Conservation (phyloP, 2,329 filamentous ascomycete genomes). For the Rutstroemia sp. region DNA sequence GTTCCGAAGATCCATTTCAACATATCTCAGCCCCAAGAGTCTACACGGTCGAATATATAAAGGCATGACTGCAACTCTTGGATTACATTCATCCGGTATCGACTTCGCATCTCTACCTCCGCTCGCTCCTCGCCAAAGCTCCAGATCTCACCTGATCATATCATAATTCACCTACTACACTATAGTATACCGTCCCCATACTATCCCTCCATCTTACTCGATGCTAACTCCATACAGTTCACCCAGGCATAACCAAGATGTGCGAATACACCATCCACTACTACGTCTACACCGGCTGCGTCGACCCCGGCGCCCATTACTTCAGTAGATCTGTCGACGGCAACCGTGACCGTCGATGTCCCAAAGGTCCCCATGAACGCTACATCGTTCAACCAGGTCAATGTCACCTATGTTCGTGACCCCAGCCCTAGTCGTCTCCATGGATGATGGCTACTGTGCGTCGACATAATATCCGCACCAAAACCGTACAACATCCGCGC, state of each 20-base stretch:
- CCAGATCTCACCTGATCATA: neutral
- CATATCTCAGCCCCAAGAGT: constrained; percentile 5
- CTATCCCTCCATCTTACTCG: neutral
- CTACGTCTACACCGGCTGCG: constrained; percentile 67
- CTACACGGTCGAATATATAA: constrained; percentile 6
- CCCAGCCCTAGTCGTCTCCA: too few species aligned
- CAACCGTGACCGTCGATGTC: constrained; percentile 49
- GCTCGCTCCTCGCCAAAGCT: neutral
- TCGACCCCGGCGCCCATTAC: constrained; percentile 63
- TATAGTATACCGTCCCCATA: neutral
- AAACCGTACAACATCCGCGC: too few species aligned
- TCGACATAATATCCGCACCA: too few species aligned
- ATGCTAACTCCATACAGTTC: neutral
- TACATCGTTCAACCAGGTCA: constrained; percentile 63
- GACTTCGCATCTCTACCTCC: neutral
- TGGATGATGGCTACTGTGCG: too few species aligned
- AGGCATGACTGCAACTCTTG: neutral
- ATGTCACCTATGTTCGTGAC: constrained; percentile 43
- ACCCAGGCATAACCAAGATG: constrained; percentile 31
- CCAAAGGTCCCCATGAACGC: constrained; percentile 61
- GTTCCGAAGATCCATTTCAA: neutral
- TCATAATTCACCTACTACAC: too few species aligned
- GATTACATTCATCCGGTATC: neutral
- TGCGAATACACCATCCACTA: constrained; percentile 66
- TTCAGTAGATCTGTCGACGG: constrained; percentile 64